These are phyloP conservation scores for Saccharomyces pastorianus DNA, from an alignment of 1,139 yeast genomes.

Conservation along the genomic window DNA sequence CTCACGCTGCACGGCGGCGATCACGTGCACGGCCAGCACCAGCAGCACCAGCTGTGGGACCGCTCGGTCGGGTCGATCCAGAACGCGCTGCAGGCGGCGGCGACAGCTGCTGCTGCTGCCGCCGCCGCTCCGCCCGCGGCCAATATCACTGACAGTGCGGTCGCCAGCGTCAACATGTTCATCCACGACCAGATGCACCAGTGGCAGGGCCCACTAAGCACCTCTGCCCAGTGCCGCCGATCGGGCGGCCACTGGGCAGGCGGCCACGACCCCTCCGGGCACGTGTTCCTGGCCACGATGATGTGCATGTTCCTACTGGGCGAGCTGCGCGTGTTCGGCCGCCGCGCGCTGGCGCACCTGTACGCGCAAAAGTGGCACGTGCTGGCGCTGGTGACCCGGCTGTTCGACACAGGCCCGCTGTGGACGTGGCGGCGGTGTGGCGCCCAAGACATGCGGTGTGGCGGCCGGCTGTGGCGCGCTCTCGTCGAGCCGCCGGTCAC, in stretches of 20 bases:
- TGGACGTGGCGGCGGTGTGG: constrained; percentile 2
- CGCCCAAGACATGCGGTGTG: not conserved
- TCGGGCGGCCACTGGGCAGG: constrained; percentile 74
- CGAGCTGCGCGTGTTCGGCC: constrained; percentile 44
- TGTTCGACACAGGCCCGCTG: constrained; percentile 13
- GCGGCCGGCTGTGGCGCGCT: constrained; percentile 1
- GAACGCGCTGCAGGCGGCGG: not conserved
- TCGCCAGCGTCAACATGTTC: not conserved
- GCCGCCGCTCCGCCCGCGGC: no score
- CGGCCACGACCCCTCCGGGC: constrained; percentile 96
- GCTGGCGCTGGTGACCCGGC: constrained; percentile 4
- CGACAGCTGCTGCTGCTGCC: no score
- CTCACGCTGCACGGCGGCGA: constrained; percentile 7
- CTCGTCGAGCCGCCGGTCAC: not conserved
- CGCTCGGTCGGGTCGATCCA: not conserved
- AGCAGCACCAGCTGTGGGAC: not conserved
- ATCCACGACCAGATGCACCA: not conserved
- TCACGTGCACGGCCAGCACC: not conserved
- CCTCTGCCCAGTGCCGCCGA: constrained; percentile 50
- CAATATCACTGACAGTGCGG: not conserved
- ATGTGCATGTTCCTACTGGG: constrained; percentile 62
- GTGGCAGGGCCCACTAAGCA: constrained; percentile 10
- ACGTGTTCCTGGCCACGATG: constrained; percentile 70
- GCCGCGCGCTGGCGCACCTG: constrained; percentile 12
- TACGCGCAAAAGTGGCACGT: constrained; percentile 1